phyloP scores from a whole-genome alignment of 352 stramenopile genomes.

The Phytophthora pseudosyringae region DNA sequence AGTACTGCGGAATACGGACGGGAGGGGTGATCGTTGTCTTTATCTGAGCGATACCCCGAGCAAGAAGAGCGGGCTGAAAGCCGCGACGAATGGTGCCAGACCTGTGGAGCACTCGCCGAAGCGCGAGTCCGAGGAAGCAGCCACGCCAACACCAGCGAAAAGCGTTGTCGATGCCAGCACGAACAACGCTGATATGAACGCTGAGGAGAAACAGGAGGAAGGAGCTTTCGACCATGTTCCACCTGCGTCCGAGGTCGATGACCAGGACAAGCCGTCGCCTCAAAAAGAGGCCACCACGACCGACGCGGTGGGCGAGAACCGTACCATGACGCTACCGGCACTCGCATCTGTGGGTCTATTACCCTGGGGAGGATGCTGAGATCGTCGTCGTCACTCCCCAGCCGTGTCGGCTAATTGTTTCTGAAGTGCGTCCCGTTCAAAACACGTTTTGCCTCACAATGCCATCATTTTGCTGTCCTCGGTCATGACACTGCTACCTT shows the following conservation, averaged over 20 bases:
- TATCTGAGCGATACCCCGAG: slow-evolving; percentile 21
- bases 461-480: too few relatives aligned
- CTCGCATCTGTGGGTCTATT: too few relatives aligned
- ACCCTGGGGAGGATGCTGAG: too few relatives aligned
- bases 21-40: slow-evolving; percentile 18
- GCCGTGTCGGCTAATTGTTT: too few relatives aligned
- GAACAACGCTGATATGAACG: neutral
- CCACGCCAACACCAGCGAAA: neutral
- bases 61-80: slow-evolving; percentile 21
- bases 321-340: too few relatives aligned
- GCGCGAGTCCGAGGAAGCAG: slow-evolving; percentile 9
- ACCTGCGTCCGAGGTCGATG: neutral
- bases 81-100: neutral
- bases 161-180: neutral
- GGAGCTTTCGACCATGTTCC: neutral
- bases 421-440: too few relatives aligned
- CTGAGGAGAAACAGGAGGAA: slow-evolving; percentile 1
- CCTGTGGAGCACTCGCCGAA: slow-evolving; percentile 6
- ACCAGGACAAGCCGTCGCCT: neutral
- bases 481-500: too few relatives aligned
- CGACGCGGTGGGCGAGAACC: neutral
- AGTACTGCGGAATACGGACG: slow-evolving; percentile 17
- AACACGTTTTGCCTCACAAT: too few relatives aligned
- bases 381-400: too few relatives aligned
- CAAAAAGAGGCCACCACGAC: neutral